Evolutionary conservation across 2,329 filamentous ascomycete species (phyloP), one percentile per base, ranked within the genome.

Genomic region (Teratosphaeria destructans): DNA sequence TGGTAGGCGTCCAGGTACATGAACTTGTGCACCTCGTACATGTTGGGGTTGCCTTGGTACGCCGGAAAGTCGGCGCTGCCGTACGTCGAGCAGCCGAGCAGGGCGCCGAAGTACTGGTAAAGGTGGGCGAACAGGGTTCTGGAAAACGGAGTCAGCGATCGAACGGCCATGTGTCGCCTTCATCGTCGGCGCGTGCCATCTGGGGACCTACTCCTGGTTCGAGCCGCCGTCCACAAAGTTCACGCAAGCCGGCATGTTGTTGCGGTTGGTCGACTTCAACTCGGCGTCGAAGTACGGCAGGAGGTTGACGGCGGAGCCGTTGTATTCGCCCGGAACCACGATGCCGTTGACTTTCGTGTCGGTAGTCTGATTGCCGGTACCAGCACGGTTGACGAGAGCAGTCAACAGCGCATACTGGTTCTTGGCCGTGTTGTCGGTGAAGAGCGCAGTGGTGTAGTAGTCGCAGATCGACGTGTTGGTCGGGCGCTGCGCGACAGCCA

Each of bases 171-270:
- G 8, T 14, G 26, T 32, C 19, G 12, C 7, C 47, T 58, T 26
- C 35, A 57, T 32, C 10, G n/a, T 29, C 39, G 5, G 35, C n/a
- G 4, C n/a, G 29, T 39, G 34, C 5, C 19, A 4, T 12, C 47
- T 10, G 43, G 19, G 11, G 10, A 49, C 43, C n/a, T 49, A 49
- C 43, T 49, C 23, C n/a, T 49, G 43, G n/a, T 49, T 49, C 16
- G 78, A 83, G 52, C 83, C 83, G 54, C 78, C 82, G 63, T 85
- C 83, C 29, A 86, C 75, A 71, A 84, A 85, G 76, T 85, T 85
- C 70, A 84, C 73, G 2, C 80, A 73, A 1, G 75, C 72, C 52
- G 79, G 79, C 2, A 65, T 70, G 35, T 77, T 76, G 49, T 80
- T 79, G 10, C 71, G 71, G 72, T 85, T 86, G 63, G 77, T 79